Percentiles rank a stretch among this genome's conserved stretches.
Evolutionary conservation across 768 basidiomycete genomes (phyloP).

Genomic region (Naganishia randhawae): DNA sequence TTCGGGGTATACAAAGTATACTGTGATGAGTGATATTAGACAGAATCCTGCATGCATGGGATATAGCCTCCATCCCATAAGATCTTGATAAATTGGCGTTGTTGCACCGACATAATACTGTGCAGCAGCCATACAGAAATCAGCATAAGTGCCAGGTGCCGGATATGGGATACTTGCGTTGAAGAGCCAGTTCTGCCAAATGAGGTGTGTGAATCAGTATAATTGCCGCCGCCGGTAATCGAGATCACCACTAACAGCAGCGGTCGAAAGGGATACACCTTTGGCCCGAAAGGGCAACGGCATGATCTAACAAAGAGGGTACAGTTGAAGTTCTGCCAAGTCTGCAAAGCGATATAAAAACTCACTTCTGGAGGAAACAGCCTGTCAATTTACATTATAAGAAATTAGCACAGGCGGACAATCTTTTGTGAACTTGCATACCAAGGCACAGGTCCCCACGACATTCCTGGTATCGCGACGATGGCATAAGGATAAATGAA

Average conservation of each 20-base stretch:
- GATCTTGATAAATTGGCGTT: constrained; percentile 80
- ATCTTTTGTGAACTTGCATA: neutral
- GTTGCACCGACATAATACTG: constrained; percentile 75
- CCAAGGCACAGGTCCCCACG: constrained; percentile 88
- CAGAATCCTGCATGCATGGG: constrained; percentile 96
- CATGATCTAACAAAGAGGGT: constrained; percentile 62
- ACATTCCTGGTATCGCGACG: constrained; percentile 62
- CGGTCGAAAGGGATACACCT: constrained; percentile 91
- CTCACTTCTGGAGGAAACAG: constrained; percentile 77
- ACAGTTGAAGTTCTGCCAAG: neutral
- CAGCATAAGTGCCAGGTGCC: constrained; percentile 38
- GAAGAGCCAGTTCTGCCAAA: constrained; percentile 56
- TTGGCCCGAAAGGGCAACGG: constrained; percentile 84
- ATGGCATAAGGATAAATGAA: neutral
- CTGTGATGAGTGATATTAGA: constrained; percentile 28
- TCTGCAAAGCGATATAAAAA: constrained; percentile 1
- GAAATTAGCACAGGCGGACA: neutral
- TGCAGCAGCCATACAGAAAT: neutral
- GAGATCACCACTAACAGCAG: constrained; percentile 56
- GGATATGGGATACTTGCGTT: constrained; percentile 13
- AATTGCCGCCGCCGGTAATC: neutral
- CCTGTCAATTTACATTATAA: neutral
- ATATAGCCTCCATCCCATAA: constrained; percentile 85
- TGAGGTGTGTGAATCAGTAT: constrained; percentile 14
- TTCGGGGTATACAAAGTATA: constrained; percentile 49